Conservation (phyloP, 768 basidiomycete genomes). For the Pilatotrama ljubarskyi region DNA sequence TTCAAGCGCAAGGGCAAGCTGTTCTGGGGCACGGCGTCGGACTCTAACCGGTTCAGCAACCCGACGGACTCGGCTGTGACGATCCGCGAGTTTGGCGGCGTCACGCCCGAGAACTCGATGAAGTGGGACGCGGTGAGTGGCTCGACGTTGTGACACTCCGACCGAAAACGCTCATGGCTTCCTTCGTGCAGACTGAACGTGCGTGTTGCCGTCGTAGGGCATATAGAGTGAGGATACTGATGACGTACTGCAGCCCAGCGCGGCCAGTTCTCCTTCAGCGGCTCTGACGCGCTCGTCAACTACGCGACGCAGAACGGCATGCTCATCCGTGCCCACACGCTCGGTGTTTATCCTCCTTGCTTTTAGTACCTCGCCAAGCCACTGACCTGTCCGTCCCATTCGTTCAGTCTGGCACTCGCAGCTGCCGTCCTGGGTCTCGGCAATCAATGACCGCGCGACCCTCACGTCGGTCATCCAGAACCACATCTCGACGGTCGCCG, state of each 20-base stretch:
- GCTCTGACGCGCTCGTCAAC: conserved; percentile 33
- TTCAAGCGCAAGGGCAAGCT: conserved; percentile 30
- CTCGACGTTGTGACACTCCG: not conserved
- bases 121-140: conserved; percentile 34
- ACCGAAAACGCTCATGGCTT: too few species aligned
- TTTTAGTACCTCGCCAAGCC: too few species aligned
- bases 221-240: not conserved
- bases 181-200: conserved; percentile 29
- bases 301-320: conserved; percentile 32
- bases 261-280: conserved; percentile 31
- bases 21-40: conserved; percentile 34
- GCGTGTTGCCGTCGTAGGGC: not conserved
- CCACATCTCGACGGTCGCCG: conserved; percentile 36
- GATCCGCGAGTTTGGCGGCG: conserved; percentile 31
- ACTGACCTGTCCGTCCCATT: not conserved
- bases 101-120: conserved; percentile 39
- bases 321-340: conserved; percentile 34
- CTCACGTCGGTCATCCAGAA: conserved; percentile 35
- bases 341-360: conserved; percentile 20
- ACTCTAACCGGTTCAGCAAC: conserved; percentile 31
- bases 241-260: conserved; percentile 19
- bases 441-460: conserved; percentile 29
- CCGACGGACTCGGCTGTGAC: conserved; percentile 28
- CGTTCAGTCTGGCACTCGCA: conserved; percentile 36
- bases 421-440: conserved; percentile 33